Base-by-base conservation (phyloP, 345 rosid genomes). In the Mangifera indica region DNA sequence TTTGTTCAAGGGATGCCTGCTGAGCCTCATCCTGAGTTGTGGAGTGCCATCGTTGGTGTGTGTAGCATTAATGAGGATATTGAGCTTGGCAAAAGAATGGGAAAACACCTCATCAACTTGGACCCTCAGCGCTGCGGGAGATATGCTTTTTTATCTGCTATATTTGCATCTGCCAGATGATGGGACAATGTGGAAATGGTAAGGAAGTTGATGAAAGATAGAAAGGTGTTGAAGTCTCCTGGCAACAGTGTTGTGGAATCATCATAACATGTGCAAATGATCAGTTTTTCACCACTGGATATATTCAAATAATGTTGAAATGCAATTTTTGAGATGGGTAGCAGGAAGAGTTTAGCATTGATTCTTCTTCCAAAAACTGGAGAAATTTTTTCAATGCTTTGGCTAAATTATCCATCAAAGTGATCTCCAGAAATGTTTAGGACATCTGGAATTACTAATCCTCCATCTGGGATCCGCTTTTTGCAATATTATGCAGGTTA, bases 1-100 rank as follows among this genome's bases (percentile, higher is more conserved):
- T 63, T 79, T 46, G 78, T 79, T 37, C 64, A 82, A 55, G 70
- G 54, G 52, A 74, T 82, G 83, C 83, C 80, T 25, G 21, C 74
- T 48, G 71, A 76, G 48, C 85, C 83, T 21, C 81, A 74, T 76
- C 76, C 71, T 4, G 76, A 73, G 73, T 74, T 82, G 24, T 73
- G 76, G 81, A 73, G 85, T 61, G 81, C 85, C 48, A 76, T 82
- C 49, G 76, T 79, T 72, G 78, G 76, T 59, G 81, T 83, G 29
- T 79, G 85, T 68, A 82, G 80, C 59, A 79, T 73, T 79, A 83
- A 79, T 51, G 81, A 66, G n/a, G 76, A 73, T 60, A 34, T 72
- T 59, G 76, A 72, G 76, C 40, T 75, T 15, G 79, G 72, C 18
- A 42, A 40, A 34, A 25, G 45, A 25, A 17, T 70, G 52, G 76